Evolutionary conservation across 805 yeast species (phyloP), one percentile per base, ranked within the genome.

Genomic region (Candida glaebosa): DNA sequence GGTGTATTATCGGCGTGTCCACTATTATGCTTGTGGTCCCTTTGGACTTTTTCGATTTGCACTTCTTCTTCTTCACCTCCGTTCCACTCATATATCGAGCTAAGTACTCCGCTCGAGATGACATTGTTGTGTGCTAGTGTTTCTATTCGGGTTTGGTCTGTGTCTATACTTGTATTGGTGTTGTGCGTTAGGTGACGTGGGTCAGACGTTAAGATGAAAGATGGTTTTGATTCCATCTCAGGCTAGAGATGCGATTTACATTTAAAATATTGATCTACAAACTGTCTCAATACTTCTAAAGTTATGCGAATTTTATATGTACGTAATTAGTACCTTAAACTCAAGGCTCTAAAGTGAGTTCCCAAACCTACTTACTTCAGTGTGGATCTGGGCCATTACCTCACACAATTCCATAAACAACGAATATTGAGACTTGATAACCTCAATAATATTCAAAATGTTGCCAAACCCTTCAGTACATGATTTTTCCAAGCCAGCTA

Each of bases 341-440:
- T n/a, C 28, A 12, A 24, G 12, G 10, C 28, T 8, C 12, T 24
- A 24, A 8, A 24, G 28, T 8, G 28, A 24, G 12, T 24, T 24
- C 8, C 28, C 28, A 24, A 45, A 30, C 26, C 38, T 53, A 39
- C 45, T 49, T 17, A 65, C 61, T 47, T 63, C 65, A 37, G 53
- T 61, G 60, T 84, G 91, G 31, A 83, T 59, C 49, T 81, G 86
- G 2, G 91, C 90, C 56, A 83, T 73, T 31, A 78, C 75, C 57
- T 84, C 86, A 37, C 90, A 83, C 34, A 82, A 69, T 57, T 84
- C 90, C 80, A 84, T 81, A 60, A 83, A 85, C 40, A 84, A 63
- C 34, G 69, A 69, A 56, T 82, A 84, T 59, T 84, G 91, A 50
- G 79, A 81, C 42, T 78, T 77, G 18, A 85, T 72, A 0, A 87